Base-by-base conservation (phyloP, 2,329 filamentous ascomycete genomes). In the Epichloe gansuensis region DNA sequence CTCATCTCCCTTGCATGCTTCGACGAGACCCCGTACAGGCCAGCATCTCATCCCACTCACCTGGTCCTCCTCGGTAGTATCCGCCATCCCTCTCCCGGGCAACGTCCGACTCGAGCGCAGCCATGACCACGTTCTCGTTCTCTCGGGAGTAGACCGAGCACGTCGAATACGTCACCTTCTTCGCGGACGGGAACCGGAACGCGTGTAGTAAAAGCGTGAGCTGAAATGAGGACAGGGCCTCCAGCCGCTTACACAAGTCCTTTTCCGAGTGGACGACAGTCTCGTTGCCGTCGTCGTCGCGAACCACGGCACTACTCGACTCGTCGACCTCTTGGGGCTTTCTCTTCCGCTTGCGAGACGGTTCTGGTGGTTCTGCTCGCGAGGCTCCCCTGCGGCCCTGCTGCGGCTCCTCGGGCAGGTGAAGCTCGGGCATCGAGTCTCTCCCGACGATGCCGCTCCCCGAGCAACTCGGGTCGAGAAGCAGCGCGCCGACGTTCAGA, bases 401-500 rank as follows among this genome's bases (percentile, higher is more conserved):
- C 31, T 53, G 60, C 2, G 65, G 60, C 15, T 62, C 57, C 38
- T 70, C 64, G 2, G 75, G 75, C 31, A 95, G 72, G 56, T 83
- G 75, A 42, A 93, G 67, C 57, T 78, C 70, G 4, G 88, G 82
- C 65, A 84, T 80, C 46, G 90, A 87, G 60, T 96, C 90, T 21
- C 93, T 80, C 2, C 91, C 88, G 25, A 96, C 82, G 52, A 98
- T 98, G 1, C 93, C 93, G 64, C 89, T 96, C 0, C 93, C 93
- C 1, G 91, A 96, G 65, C 93, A 98, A 65, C 89, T 95, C 0
- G 93, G 93, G 64, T 98, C 93, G 2, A 98, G 76, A 0, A 98
- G 75, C 42, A 98, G 73, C 7, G 85, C 86, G 0, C 82, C 81
- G n/a, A 96, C 88, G n/a, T 81, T 72, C 46, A 70, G 69, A 61